Percentiles rank a stretch among this genome's conserved stretches.
Conservation (phyloP, 2,329 filamentous ascomycete species). For the Aureobasidium zeae region DNA sequence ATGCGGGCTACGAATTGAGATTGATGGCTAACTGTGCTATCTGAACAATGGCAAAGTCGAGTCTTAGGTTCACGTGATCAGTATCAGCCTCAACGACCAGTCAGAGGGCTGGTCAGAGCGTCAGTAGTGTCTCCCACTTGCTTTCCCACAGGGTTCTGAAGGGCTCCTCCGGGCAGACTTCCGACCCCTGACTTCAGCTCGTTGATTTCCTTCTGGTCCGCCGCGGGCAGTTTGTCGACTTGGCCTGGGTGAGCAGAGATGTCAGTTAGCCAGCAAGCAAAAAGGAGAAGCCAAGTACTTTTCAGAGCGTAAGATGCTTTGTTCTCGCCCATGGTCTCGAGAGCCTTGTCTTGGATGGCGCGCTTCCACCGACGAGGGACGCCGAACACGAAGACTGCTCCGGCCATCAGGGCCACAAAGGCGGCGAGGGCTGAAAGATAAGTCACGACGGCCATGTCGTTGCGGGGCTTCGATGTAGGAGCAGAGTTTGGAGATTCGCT, state of each 20-base stretch:
- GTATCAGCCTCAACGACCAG: constrained; percentile 16
- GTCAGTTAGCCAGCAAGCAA: not conserved
- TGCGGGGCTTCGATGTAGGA: constrained; percentile 3
- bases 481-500: no score
- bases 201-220: constrained; percentile 29
- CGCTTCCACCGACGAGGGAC: constrained; percentile 40
- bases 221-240: constrained; percentile 23
- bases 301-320: constrained; percentile 33
- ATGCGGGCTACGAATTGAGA: no score
- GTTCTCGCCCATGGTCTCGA: constrained; percentile 46
- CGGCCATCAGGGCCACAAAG: constrained; percentile 29
- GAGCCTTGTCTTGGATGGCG: constrained; percentile 37
- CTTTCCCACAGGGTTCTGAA: constrained; percentile 33
- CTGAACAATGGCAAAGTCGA: no score
- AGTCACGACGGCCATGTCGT: constrained; percentile 22
- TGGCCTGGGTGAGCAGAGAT: constrained; percentile 17
- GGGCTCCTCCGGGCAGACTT: constrained; percentile 25
- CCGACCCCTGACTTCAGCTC: constrained; percentile 28
- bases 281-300: not conserved
- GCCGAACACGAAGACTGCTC: constrained; percentile 40
- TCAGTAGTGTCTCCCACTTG: constrained; percentile 14
- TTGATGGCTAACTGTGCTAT: no score
- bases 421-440: constrained; percentile 25
- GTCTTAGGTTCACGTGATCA: no score
- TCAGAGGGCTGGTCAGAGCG: constrained; percentile 16